Percentiles rank a stretch among this genome's conserved stretches.
phyloP scores from a whole-genome alignment of 768 basidiomycete genomes.

The Boletus coccyginus region DNA sequence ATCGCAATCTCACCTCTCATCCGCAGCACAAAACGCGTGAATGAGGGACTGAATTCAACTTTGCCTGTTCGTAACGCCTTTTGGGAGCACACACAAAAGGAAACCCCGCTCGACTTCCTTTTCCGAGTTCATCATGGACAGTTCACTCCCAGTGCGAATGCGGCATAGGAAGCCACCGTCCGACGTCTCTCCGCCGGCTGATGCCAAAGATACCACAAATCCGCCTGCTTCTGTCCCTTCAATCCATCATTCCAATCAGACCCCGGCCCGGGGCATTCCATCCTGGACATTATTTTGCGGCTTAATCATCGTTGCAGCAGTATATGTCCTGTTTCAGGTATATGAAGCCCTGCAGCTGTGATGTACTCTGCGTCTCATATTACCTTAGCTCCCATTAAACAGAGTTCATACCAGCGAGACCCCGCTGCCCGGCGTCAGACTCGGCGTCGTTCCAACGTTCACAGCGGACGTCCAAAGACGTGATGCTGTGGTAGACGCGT shows the following conservation, averaged over 20 bases:
- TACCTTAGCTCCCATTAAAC: slow-evolving; percentile 17
- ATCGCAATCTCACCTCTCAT: slow-evolving; percentile 4
- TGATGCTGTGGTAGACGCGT: slow-evolving; percentile 73
- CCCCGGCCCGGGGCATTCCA: not conserved
- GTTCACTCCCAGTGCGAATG: slow-evolving; percentile 1
- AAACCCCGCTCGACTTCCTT: slow-evolving; percentile 10
- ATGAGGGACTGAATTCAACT: not conserved
- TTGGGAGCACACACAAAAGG: not conserved
- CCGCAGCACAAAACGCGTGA: slow-evolving; percentile 2
- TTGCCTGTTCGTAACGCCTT: not conserved
- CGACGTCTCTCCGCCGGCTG: not conserved
- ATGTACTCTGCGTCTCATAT: not conserved
- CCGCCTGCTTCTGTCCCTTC: not conserved
- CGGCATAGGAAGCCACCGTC: slow-evolving; percentile 23
- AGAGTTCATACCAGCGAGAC: not conserved
- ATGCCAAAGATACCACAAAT: not conserved
- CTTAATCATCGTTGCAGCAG: slow-evolving; percentile 1
- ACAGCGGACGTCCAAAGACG: slow-evolving; percentile 59
- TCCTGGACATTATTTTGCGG: slow-evolving; percentile 10
- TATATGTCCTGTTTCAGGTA: slow-evolving; percentile 21
- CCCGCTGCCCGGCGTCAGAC: slow-evolving; percentile 20
- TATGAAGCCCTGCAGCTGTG: not conserved
- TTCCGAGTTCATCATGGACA: slow-evolving; percentile 1
- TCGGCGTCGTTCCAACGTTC: slow-evolving; percentile 26
- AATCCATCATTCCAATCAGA: slow-evolving; percentile 4